Conservation (phyloP, 2,329 filamentous ascomycete species). For the Pseudopyrenochaeta lycopersici region DNA sequence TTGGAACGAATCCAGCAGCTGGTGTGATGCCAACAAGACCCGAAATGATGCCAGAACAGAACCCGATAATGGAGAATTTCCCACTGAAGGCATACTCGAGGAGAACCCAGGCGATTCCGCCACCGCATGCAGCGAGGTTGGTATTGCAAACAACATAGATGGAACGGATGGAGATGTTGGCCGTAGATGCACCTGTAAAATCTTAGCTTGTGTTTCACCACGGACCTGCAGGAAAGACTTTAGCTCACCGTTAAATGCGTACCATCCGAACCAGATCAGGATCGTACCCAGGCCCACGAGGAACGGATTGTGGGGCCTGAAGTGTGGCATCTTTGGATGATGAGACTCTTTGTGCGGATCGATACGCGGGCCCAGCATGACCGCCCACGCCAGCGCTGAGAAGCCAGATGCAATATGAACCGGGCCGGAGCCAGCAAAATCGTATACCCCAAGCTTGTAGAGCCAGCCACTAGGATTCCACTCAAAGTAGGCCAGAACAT, state of each 20-base stretch:
- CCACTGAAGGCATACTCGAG: slow-evolving; percentile 61
- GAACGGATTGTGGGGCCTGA: slow-evolving; percentile 77
- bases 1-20: slow-evolving; percentile 63
- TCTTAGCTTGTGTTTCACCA: background rate
- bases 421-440: slow-evolving; percentile 79
- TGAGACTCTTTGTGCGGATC: slow-evolving; percentile 64
- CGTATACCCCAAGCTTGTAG: slow-evolving; percentile 72
- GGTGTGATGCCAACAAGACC: slow-evolving; percentile 68
- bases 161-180: slow-evolving; percentile 62
- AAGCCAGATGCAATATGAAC: slow-evolving; percentile 79
- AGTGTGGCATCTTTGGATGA: slow-evolving; percentile 62
- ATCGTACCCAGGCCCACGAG: slow-evolving; percentile 77
- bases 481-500: slow-evolving; percentile 75
- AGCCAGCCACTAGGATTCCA: slow-evolving; percentile 80
- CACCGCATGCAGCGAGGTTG: slow-evolving; percentile 65
- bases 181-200: slow-evolving; percentile 46
- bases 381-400: slow-evolving; percentile 75
- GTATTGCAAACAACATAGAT: slow-evolving; percentile 68
- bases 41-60: slow-evolving; percentile 64
- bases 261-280: slow-evolving; percentile 56
- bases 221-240: background rate
- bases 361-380: slow-evolving; percentile 75
- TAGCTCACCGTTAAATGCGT: slow-evolving; percentile 52
- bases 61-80: slow-evolving; percentile 62
- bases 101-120: slow-evolving; percentile 63